A percentile compares a stretch with the other conserved stretches of the same genome.
Evolutionary conservation across 768 basidiomycete genomes (phyloP).

Genomic region (Crassisporium funariophilum): DNA sequence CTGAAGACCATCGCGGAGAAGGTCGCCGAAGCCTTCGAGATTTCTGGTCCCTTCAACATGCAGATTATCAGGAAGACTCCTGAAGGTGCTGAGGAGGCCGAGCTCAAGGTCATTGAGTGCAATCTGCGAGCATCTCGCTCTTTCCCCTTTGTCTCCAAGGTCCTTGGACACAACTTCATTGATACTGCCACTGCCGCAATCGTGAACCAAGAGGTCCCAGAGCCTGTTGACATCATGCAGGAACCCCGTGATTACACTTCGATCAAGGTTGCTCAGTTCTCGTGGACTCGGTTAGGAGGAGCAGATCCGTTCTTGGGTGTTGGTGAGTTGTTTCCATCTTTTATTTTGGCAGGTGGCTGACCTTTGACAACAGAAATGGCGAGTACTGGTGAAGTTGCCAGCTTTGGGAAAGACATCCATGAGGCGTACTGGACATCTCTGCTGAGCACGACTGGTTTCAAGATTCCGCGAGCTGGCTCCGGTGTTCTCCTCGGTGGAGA

Average conservation of each 20-base stretch:
- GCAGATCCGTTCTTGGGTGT: slow-evolving; percentile 97
- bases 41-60: slow-evolving; percentile 99
- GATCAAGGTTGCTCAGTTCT: slow-evolving; percentile 98
- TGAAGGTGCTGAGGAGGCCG: slow-evolving; percentile 54
- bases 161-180: slow-evolving; percentile 96
- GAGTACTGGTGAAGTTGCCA: slow-evolving; percentile 95
- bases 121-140: slow-evolving; percentile 97
- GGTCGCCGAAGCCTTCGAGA: slow-evolving; percentile 92
- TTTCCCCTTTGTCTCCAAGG: slow-evolving; percentile 99
- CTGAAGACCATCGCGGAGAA: slow-evolving; percentile 94
- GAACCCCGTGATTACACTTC: slow-evolving; percentile 87
- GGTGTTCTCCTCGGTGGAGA: slow-evolving; percentile 96
- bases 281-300: slow-evolving; percentile 94
- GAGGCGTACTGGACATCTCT: slow-evolving; percentile 97
- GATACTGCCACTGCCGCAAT: slow-evolving; percentile 91
- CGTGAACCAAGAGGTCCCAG: slow-evolving; percentile 82
- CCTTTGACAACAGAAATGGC: slow-evolving; percentile 77
- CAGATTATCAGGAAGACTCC: slow-evolving; percentile 90
- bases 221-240: slow-evolving; percentile 90
- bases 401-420: slow-evolving; percentile 90
- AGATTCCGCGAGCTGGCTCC: slow-evolving; percentile 77
- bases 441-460: slow-evolving; percentile 96
- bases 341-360: slow-evolving; percentile 7
- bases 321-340: slow-evolving; percentile 50
- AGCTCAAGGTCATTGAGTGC: slow-evolving; percentile 98